Evolutionary conservation across 441 rosid species (phyloP), one percentile per base, ranked within the genome.

Genomic region (Kokia cookei): DNA sequence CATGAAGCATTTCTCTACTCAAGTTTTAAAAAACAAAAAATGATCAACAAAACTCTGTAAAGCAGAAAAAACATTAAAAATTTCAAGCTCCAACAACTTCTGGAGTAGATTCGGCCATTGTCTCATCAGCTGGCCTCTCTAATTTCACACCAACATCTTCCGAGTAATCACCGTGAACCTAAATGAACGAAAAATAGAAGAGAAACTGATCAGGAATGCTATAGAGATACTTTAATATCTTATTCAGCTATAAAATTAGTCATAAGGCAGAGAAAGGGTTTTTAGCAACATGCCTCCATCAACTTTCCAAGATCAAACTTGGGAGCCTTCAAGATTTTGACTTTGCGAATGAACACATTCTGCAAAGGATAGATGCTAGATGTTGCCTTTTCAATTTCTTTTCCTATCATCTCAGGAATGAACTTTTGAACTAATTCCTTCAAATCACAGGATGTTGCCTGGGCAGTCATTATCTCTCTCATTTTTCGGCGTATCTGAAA

Each of bases 161-260:
- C 0, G 97, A 77, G 74, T 85, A 84, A 78, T 93, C 98, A 9
- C 97, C 97, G 54, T 93, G 97, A 43, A 93, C 98, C 97, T 93
- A 74, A 51, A 51, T 15, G 57, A 51, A n/a, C 4, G 7, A 35
- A 32, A 29, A 4, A 32, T 32, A 32, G 5, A 29, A 32, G 35
- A 45, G 51, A 47, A 8, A 47, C 5, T 15, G 14, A 15, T 50
- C 7, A 50, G 17, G 53, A 1, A 48, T 17, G n/a, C 5, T 2
- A 7, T 19, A 47, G 51, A 47, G 51, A 47, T 47, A 13, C 51
- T 47, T 12, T 5, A n/a, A 47, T 47, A 12, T 47, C 15, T 47
- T 47, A 3, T 58, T 32, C 1, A 54, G 5, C 35, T 32, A 32
- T 32, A 32, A 32, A 32, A 4, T 4, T 32, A 32, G 35, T 0